These are phyloP conservation scores for Saussurea involucrata DNA, from an alignment of 129 eudicot genomes.

Conservation along the genomic window DNA sequence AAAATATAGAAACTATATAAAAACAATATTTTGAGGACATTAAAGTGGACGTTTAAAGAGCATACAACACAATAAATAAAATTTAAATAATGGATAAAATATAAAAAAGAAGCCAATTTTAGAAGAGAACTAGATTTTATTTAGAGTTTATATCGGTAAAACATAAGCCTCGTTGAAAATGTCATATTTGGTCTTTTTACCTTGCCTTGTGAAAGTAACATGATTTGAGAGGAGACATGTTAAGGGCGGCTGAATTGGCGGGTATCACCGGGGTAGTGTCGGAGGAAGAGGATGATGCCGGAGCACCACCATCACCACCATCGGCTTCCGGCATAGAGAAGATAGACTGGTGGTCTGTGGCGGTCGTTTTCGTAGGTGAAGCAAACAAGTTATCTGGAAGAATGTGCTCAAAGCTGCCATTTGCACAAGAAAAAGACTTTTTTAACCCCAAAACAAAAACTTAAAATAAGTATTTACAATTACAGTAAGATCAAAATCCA, in stretches of 20 bases:
- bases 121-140: too few species aligned
- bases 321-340: conserved; percentile 39
- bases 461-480: neutral
- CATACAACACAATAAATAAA: too few species aligned
- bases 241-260: conserved; percentile 29
- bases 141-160: too few species aligned
- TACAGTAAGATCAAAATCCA: neutral
- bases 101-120: too few species aligned
- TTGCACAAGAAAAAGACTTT: neutral
- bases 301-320: conserved; percentile 17
- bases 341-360: conserved; percentile 26
- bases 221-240: conserved; percentile 53
- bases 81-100: too few species aligned
- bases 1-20: too few species aligned
- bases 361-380: conserved; percentile 56
- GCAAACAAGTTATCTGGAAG: conserved; percentile 80
- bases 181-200: conserved; percentile 24
- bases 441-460: neutral
- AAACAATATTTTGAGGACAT: too few species aligned
- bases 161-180: too few species aligned
- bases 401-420: conserved; percentile 50
- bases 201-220: conserved; percentile 77
- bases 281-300: conserved; percentile 15
- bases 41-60: too few species aligned
- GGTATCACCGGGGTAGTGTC: conserved; percentile 27